phyloP scores from a whole-genome alignment of 2,329 filamentous ascomycete species.

The Paecilomyces sp. region DNA sequence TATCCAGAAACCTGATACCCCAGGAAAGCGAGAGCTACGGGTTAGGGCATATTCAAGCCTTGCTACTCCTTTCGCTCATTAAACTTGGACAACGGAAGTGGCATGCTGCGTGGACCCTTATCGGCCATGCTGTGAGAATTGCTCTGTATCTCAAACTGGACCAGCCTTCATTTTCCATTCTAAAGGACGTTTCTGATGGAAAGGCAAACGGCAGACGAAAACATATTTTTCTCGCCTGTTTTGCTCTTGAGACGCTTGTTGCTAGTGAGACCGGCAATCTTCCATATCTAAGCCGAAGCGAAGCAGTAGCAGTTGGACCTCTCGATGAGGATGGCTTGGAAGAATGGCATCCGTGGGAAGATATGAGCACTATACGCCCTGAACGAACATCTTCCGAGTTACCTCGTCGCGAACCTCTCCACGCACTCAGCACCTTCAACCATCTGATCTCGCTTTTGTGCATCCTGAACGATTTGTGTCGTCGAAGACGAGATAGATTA shows the following conservation, averaged over 20 bases:
- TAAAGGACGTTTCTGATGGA: not conserved
- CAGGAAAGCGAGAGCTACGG: not conserved
- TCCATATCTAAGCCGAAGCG: constrained; percentile 17
- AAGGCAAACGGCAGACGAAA: not conserved
- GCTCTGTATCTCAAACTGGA: constrained; percentile 6
- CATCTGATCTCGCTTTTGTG: constrained; percentile 34
- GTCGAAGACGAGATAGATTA: constrained; percentile 14
- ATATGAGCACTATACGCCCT: constrained; percentile 32
- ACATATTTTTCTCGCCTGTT: constrained; percentile 3
- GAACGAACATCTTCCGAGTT: constrained; percentile 15
- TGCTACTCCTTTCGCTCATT: not conserved
- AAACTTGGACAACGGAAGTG: not conserved
- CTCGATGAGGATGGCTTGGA: constrained; percentile 61
- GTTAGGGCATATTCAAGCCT: not conserved
- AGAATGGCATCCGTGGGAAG: constrained; percentile 66
- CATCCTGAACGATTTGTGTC: constrained; percentile 26
- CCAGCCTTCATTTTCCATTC: constrained; percentile 5
- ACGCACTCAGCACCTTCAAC: constrained; percentile 48
- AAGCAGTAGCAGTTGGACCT: constrained; percentile 40
- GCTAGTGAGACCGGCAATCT: constrained; percentile 7
- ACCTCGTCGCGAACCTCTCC: constrained; percentile 31
- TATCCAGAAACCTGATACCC: not conserved
- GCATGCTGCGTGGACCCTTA: not conserved
- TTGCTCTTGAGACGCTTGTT: not conserved
- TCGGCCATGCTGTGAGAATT: constrained; percentile 5